phyloP scores from a whole-genome alignment of 2,329 filamentous ascomycete species.

The Botrytis byssoidea region DNA sequence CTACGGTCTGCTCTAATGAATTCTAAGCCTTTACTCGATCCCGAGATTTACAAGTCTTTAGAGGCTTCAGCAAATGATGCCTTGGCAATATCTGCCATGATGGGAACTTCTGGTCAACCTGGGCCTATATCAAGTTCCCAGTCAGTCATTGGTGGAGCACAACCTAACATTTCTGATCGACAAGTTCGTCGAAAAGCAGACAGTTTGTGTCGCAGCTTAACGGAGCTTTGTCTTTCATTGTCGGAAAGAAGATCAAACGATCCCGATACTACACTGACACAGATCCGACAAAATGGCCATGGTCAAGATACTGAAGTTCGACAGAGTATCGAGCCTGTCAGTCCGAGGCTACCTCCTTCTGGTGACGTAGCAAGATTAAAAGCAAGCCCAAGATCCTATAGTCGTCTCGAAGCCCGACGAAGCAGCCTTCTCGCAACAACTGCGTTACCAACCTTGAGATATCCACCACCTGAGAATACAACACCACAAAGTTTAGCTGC shows the following conservation, averaged over 20 bases:
- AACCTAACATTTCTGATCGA: conserved; percentile 63
- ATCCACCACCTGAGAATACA: conserved; percentile 36
- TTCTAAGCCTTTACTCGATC: conserved; percentile 65
- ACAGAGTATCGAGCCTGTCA: conserved; percentile 28
- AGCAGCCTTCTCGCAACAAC: conserved; percentile 38
- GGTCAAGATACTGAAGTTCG: conserved; percentile 28
- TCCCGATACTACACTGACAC: conserved; percentile 28
- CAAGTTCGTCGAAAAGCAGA: conserved; percentile 88
- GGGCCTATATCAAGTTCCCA: conserved; percentile 62
- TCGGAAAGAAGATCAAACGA: conserved; percentile 53
- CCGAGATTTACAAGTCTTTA: conserved; percentile 73
- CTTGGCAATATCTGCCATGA: conserved; percentile 72
- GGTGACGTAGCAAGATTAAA: conserved; percentile 32
- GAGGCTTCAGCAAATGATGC: conserved; percentile 83
- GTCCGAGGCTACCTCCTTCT: conserved; percentile 26
- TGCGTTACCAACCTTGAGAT: conserved; percentile 36
- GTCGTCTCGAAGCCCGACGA: conserved; percentile 38
- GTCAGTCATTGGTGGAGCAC: conserved; percentile 44
- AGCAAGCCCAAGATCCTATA: conserved; percentile 37
- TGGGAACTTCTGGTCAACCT: conserved; percentile 68
- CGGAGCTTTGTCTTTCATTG: conserved; percentile 85
- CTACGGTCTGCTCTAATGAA: conserved; percentile 79
- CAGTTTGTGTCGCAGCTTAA: conserved; percentile 86
- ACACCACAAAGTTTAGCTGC: conserved; percentile 51
- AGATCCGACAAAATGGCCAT: conserved; percentile 27